These are phyloP conservation scores for Barnettozyma botsteinii DNA, from an alignment of 805 yeast species.

Conservation along the genomic window DNA sequence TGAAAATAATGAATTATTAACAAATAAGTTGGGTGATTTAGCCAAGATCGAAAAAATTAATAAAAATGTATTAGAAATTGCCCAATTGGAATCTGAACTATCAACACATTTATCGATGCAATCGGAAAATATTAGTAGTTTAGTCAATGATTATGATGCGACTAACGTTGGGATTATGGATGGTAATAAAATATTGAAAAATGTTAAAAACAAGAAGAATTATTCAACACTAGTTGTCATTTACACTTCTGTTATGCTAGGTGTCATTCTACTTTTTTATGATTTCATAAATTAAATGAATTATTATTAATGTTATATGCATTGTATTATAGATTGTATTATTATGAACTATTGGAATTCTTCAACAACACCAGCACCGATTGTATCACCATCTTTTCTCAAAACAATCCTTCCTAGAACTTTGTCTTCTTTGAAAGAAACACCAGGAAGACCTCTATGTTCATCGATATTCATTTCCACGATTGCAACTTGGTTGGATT, in stretches of 20 bases:
- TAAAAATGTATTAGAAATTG: constrained; percentile 62
- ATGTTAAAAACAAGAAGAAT: constrained; percentile 64
- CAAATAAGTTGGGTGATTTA: constrained; percentile 53
- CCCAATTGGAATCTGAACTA: constrained; percentile 68
- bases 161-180: constrained; percentile 56
- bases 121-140: constrained; percentile 56
- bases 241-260: constrained; percentile 48
- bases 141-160: constrained; percentile 63
- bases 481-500: constrained; percentile 95
- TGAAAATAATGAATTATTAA: constrained; percentile 53
- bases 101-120: constrained; percentile 69
- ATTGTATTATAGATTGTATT: constrained; percentile 18
- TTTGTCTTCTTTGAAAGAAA: constrained; percentile 88
- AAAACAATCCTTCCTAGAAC: constrained; percentile 97
- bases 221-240: constrained; percentile 53
- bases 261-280: constrained; percentile 48
- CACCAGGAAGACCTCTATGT: constrained; percentile 87
- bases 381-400: constrained; percentile 99
- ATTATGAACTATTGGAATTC: constrained; percentile 3
- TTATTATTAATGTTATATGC: neutral
- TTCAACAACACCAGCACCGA: constrained; percentile 99
- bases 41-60: constrained; percentile 56
- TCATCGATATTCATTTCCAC: constrained; percentile 75
- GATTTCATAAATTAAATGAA: constrained; percentile 39
- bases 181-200: constrained; percentile 66